Conservation (phyloP, 441 rosid species). For the Capsella rubella region DNA sequence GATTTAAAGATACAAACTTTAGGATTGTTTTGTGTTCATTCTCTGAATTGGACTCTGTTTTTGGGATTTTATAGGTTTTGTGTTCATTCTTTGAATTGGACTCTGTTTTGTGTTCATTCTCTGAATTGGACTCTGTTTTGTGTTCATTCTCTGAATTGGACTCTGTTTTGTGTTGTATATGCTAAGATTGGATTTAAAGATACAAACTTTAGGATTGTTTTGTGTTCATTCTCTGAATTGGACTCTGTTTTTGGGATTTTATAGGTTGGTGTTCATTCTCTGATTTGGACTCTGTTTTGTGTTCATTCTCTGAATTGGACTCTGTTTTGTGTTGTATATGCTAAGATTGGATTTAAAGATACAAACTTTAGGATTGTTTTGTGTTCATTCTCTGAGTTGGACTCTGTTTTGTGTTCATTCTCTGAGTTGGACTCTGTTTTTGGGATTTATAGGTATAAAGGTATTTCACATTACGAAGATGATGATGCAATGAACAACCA, state of each 20-base stretch:
- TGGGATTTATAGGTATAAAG: slow-evolving; percentile 62
- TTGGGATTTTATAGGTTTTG: too few relatives aligned
- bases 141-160: too few relatives aligned
- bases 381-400: not conserved
- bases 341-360: not conserved
- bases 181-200: not conserved
- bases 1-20: not conserved
- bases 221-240: not conserved
- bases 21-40: not conserved
- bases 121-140: too few relatives aligned
- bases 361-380: not conserved
- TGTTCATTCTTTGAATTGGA: too few relatives aligned
- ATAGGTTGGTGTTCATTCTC: slow-evolving; percentile 50
- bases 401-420: too few relatives aligned
- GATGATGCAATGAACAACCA: slow-evolving; percentile 60
- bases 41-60: too few relatives aligned
- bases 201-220: not conserved
- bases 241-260: not conserved
- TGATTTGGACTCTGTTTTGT: too few relatives aligned
- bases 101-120: too few relatives aligned
- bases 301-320: too few relatives aligned
- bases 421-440: not conserved
- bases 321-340: too few relatives aligned
- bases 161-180: too few relatives aligned
- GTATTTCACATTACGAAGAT: slow-evolving; percentile 85